Conservation (phyloP, 306 rosid species). For the Boehmeria nivea region DNA sequence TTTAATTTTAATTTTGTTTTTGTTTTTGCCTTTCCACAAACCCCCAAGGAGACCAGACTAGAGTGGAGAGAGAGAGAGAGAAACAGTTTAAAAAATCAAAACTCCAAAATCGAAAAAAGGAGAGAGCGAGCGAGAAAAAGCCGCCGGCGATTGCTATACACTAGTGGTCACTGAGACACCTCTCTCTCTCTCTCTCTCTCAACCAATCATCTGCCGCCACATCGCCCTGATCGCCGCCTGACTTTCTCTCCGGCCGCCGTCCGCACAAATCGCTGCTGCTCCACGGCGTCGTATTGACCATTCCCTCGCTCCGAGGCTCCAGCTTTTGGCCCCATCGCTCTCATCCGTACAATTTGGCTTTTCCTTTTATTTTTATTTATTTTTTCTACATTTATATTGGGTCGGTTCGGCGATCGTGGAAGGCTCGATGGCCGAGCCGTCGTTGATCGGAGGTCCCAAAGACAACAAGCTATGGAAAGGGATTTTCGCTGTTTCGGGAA, state of each 20-base stretch:
- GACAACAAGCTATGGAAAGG: constrained; percentile 58
- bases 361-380: background rate
- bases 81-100: background rate
- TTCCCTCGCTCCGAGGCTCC: background rate
- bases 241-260: constrained; percentile 9
- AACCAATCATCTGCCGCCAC: constrained; percentile 6
- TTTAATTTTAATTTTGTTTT: too few relatives aligned
- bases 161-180: background rate
- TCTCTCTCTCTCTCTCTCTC: background rate
- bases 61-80: background rate
- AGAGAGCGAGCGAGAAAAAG: constrained; percentile 12
- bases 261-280: background rate
- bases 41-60: too few relatives aligned
- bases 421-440: constrained; percentile 54
- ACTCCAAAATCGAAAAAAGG: too few relatives aligned
- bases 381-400: background rate
- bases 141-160: constrained; percentile 27
- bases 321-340: background rate
- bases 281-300: background rate
- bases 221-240: constrained; percentile 15
- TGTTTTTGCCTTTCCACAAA: too few relatives aligned
- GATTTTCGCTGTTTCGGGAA: constrained; percentile 66
- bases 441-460: constrained; percentile 22
- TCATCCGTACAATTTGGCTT: background rate
- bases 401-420: background rate